Evolutionary conservation across 139 green algal species (phyloP).

Genomic region (Pleodorina starrii): DNA sequence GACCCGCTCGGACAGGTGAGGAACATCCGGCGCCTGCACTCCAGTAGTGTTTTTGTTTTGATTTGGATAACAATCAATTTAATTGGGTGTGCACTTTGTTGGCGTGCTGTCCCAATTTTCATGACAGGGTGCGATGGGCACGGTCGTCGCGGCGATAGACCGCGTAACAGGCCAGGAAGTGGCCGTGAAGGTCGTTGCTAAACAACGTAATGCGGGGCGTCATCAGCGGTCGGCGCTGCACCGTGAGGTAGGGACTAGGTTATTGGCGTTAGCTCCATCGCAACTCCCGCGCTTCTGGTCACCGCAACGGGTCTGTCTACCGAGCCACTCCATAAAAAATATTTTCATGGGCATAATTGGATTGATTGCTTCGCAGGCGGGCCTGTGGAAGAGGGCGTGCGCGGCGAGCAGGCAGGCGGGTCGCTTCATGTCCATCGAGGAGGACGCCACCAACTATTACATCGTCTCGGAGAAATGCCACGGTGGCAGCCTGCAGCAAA

Average conservation of each 20-base stretch:
- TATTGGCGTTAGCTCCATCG: not conserved
- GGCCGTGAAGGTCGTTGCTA: slow-evolving; percentile 19
- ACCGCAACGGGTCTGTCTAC: not conserved
- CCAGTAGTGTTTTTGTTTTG: too few relatives aligned
- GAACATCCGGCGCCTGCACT: too few relatives aligned
- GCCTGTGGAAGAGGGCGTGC: slow-evolving; percentile 18
- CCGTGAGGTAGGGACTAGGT: slow-evolving; percentile 14
- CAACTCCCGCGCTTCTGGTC: not conserved
- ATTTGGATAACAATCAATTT: not conserved
- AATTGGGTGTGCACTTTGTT: not conserved
- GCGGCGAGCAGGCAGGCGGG: slow-evolving; percentile 1
- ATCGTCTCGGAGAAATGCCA: slow-evolving; percentile 43
- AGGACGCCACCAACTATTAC: slow-evolving; percentile 38
- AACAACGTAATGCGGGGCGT: not conserved
- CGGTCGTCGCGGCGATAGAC: not conserved
- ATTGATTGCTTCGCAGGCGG: not conserved
- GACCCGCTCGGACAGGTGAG: not conserved
- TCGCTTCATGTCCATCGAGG: slow-evolving; percentile 29
- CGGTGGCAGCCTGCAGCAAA: slow-evolving; percentile 33
- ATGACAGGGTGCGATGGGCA: slow-evolving; percentile 8
- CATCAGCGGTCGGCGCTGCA: slow-evolving; percentile 27
- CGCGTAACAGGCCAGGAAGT: slow-evolving; percentile 7
- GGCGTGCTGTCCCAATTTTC: not conserved
- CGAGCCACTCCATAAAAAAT: not conserved
- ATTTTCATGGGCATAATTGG: not conserved